phyloP scores from a whole-genome alignment of 371 early-diverging fungal species.

The Actinomortierella ambigua region DNA sequence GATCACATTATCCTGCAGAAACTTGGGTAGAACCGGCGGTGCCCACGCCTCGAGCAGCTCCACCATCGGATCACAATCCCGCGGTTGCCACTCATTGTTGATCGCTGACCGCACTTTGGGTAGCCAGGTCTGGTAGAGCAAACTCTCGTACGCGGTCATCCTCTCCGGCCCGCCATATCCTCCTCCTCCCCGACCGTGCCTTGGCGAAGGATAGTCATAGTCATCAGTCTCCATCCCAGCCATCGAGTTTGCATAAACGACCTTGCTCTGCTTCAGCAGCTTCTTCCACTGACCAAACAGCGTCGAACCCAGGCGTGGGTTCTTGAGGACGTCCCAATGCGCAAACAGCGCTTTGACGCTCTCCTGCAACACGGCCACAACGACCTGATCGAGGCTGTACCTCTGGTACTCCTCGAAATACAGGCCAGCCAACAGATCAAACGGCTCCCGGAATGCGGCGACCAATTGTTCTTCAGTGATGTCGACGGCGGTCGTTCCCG shows the following conservation, averaged over 20 bases:
- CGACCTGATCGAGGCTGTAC: constrained; percentile 69
- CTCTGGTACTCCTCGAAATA: constrained; percentile 58
- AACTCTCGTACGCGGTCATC: constrained; percentile 82
- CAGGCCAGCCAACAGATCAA: constrained; percentile 53
- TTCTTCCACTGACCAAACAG: constrained; percentile 61
- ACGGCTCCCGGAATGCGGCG: constrained; percentile 58
- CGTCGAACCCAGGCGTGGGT: constrained; percentile 61
- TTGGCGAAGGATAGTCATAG: no score
- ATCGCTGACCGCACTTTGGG: constrained; percentile 78
- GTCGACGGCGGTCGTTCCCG: constrained; percentile 45
- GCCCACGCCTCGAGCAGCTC: constrained; percentile 75
- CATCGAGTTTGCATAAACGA: constrained; percentile 12
- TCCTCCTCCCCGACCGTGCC: no score
- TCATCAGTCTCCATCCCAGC: constrained; percentile 10
- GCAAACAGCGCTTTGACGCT: constrained; percentile 51
- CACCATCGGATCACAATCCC: constrained; percentile 71
- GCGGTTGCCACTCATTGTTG: constrained; percentile 79
- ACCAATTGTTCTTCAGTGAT: constrained; percentile 54
- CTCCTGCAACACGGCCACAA: constrained; percentile 64
- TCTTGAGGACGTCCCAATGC: constrained; percentile 71
- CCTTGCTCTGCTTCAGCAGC: constrained; percentile 45
- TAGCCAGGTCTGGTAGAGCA: constrained; percentile 81
- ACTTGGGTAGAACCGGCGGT: constrained; percentile 69
- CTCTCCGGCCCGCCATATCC: constrained; percentile 18
- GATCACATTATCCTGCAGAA: constrained; percentile 76